Conservation (phyloP, 2,329 filamentous ascomycete genomes). For the Exserohilum turcica region DNA sequence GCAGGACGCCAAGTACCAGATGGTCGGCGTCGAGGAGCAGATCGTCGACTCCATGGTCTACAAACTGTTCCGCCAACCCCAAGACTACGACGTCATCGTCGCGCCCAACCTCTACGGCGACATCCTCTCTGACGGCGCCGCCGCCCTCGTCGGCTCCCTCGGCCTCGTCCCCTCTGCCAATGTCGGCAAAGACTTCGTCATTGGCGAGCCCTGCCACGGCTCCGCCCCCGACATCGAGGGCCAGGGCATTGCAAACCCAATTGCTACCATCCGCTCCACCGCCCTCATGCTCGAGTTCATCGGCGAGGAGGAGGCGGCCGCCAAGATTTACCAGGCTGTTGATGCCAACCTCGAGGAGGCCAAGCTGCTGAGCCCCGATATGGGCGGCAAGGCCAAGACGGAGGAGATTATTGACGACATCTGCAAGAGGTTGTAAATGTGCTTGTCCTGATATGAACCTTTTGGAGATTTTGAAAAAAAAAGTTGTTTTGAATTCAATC, state of each 20-base stretch:
- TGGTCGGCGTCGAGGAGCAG: constrained; percentile 83
- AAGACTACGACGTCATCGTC: constrained; percentile 96
- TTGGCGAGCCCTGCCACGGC: constrained; percentile 97
- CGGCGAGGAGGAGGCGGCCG: constrained; percentile 82
- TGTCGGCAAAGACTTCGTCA: constrained; percentile 90
- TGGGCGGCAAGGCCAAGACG: constrained; percentile 86
- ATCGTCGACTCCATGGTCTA: constrained; percentile 99
- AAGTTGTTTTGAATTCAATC: too few species aligned
- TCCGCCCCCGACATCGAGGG: constrained; percentile 96
- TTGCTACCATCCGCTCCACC: constrained; percentile 88
- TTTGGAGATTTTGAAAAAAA: too few species aligned
- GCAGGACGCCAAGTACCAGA: constrained; percentile 65
- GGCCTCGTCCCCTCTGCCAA: constrained; percentile 95
- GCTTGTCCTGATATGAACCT: too few species aligned
- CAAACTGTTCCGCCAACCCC: constrained; percentile 96
- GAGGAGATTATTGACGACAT: constrained; percentile 88
- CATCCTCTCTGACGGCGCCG: constrained; percentile 92
- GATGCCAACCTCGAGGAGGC: constrained; percentile 88
- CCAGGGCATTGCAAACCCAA: constrained; percentile 90
- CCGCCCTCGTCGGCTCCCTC: constrained; percentile 87
- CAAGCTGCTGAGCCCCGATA: constrained; percentile 81
- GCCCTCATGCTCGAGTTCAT: constrained; percentile 97
- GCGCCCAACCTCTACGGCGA: constrained; percentile 98
- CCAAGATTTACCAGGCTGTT: constrained; percentile 87
- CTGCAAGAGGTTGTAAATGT: constrained; percentile 72